Base-by-base conservation (phyloP, 1,139 yeast genomes). In the Oligophagozyma castellii region DNA sequence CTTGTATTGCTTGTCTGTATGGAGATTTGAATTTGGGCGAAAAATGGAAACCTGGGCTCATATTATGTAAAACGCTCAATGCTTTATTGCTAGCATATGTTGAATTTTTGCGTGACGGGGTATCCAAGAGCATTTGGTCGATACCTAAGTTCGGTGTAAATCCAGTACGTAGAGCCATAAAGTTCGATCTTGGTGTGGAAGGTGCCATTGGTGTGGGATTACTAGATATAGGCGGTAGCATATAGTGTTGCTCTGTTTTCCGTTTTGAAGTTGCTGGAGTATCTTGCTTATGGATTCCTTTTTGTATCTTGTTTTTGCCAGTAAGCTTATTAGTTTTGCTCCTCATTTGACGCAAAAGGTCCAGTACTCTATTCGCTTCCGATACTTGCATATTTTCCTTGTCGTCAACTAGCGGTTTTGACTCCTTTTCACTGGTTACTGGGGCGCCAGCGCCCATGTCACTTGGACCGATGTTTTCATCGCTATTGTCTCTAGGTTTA, bases 141-240 rank as follows among this genome's bases (percentile, higher is more conserved):
- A 46, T 36, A 6, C 41, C 46, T 13, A 41, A 29, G 16, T 40
- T 38, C 5, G 55, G 55, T 2, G 55, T 49, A 14, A 50, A 43
- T 4, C 55, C 55, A 2, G 51, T 49, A 27, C 42, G 43, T 10
- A 18, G 20, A 19, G 46, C 38, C 20, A 44, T 41, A 13, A 43
- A 37, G 8, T 41, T 29, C 10, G 48, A 29, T 21, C 45, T 36
- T 14, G 53, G 53, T 2, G 48, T 43, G 2, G 46, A 37, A 7
- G 48, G 49, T n/a, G 41, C 29, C 12, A 33, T 29, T 24, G 36
- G 14, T 7, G 20, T 7, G 20, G 7, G 7, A 18, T 10, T 18
- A 10, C 7, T 10, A 18, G 10, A 7, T 7, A 18, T 18, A 7
- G 20, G 20, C 20, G 20, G 20, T 18, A 18, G 10, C 8, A 10